These are phyloP conservation scores for Wickerhamomyces tratensis DNA, from an alignment of 805 yeast species.

Conservation along the genomic window DNA sequence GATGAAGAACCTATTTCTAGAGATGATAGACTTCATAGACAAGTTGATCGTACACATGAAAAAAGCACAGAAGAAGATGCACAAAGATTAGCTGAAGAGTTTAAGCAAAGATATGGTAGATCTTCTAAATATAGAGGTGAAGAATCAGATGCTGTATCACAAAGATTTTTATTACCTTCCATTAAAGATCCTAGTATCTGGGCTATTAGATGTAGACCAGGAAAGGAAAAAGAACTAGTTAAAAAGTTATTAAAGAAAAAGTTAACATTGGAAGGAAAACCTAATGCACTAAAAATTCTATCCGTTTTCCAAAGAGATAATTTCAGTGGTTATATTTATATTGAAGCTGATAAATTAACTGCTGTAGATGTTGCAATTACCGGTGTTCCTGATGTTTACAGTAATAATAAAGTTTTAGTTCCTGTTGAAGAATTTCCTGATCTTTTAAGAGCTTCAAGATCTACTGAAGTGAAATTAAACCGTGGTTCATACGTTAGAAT, in stretches of 20 bases:
- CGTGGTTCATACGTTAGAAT: slow-evolving; percentile 92
- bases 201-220: slow-evolving; percentile 91
- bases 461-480: slow-evolving; percentile 76
- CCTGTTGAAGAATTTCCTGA: slow-evolving; percentile 96
- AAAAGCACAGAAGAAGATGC: slow-evolving; percentile 91
- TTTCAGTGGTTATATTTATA: slow-evolving; percentile 83
- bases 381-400: slow-evolving; percentile 83
- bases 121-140: slow-evolving; percentile 77
- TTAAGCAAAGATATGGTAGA: slow-evolving; percentile 87
- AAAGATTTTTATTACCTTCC: slow-evolving; percentile 86
- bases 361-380: slow-evolving; percentile 83
- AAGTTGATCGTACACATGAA: slow-evolving; percentile 80
- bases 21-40: slow-evolving; percentile 83
- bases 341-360: slow-evolving; percentile 89
- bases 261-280: slow-evolving; percentile 63
- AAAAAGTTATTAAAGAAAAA: slow-evolving; percentile 78
- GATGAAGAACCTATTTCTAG: slow-evolving; percentile 33
- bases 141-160: slow-evolving; percentile 79
- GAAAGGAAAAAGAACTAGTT: slow-evolving; percentile 86
- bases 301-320: slow-evolving; percentile 93
- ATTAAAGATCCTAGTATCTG: slow-evolving; percentile 94
- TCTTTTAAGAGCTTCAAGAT: slow-evolving; percentile 78
- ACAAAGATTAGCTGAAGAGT: slow-evolving; percentile 83
- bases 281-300: slow-evolving; percentile 71
- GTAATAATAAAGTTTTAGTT: slow-evolving; percentile 67